Evolutionary conservation across 2,329 filamentous ascomycete genomes (phyloP), one percentile per base, ranked within the genome.

Genomic region (Nannizzia gypsea): DNA sequence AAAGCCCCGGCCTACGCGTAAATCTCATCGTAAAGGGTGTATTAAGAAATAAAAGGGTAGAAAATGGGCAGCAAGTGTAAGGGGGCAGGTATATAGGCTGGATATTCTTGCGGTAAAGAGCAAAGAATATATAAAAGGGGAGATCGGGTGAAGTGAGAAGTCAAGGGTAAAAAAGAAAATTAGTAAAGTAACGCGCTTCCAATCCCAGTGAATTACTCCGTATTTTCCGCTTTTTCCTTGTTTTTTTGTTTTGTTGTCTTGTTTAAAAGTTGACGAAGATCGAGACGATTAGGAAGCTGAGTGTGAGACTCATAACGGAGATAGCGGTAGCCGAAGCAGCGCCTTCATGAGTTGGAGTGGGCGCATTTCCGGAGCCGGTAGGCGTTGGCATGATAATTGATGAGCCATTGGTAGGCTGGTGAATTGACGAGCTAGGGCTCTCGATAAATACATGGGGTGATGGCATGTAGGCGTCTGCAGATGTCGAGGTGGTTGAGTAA

Each of bases 261-360:
- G 15, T n/a, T 57, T 59, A 62, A 48, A 65, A 64, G 26, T 36
- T 58, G 22, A 64, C 34, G 31, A 60, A 58, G 11, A 64, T 58
- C 24, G 59, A 61, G n/a, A 65, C 62, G 20, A 63, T 59, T 9
- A 66, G 56, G 40, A 65, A 64, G 31, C 66, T 66, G 34, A 66
- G 8, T 2, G 59, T 54, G 36, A 68, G 40, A 44, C 65, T 63
- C 48, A 65, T 17, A 34, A 65, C 50, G 13, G 67, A 67, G 17
- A 66, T 55, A 11, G 59, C 56, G 20, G 57, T 48, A 3, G 61
- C 48, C n/a, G 61, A 59, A 15, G 64, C 64, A 48, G 64, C 58
- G 36, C 62, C 59, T 22, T 54, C 59, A 26, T 54, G 59, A 26
- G 62, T 61, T 50, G 63, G 52, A 24, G 58, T 31, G 9, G 61